Evolutionary conservation across 108 stramenopile species (phyloP), one percentile per base, ranked within the genome.

Genomic region (Cyclotella baltica): DNA sequence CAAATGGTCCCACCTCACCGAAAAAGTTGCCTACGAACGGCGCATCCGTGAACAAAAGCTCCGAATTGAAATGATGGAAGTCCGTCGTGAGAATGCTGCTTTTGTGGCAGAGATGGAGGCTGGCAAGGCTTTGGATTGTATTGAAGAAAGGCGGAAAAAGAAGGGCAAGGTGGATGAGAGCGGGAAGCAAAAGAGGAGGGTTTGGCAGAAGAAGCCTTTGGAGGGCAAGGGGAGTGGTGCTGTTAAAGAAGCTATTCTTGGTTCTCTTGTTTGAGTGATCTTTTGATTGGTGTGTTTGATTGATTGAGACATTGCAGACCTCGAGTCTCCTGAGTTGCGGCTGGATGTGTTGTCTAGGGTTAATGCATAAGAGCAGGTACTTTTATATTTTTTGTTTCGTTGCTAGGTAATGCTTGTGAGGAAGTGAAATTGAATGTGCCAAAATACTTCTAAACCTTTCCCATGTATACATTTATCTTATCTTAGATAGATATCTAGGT

Each of bases 21-120:
- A 99, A 84, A 98, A 98, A 86, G 92, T 97, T 13, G 97, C 97
- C 8, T 98, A 98, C 72, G 98, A 99, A 76, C 81, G 97, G 59
- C 83, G 96, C 48, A 93, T 98, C 2, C 81, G 94, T 61, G 97
- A 97, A 59, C 93, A 93, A 58, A 95, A 93, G 67, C 78, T 98
- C 57, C 85, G 96, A 53, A 78, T 97, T 0, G 97, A 96, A 80
- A 90, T 97, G 90, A 86, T 92, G 85, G 92, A 94, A 40, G 93
- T 95, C 8, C 85, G 91, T 9, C 86, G 94, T 52, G 97, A 97
- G 81, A 97, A 96, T 85, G 96, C 93, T 8, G 85, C 92, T 35
- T 98, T 92, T 68, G 78, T 88, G 22, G 89, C 94, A 50, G 85
- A 93, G 82, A 91, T 98, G 28, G 98, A 98, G 82, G 90, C 94